Evolutionary conservation across 1,284 basidiomycete genomes (phyloP), one percentile per base, ranked within the genome.

Genomic region (Naganishia sp.): DNA sequence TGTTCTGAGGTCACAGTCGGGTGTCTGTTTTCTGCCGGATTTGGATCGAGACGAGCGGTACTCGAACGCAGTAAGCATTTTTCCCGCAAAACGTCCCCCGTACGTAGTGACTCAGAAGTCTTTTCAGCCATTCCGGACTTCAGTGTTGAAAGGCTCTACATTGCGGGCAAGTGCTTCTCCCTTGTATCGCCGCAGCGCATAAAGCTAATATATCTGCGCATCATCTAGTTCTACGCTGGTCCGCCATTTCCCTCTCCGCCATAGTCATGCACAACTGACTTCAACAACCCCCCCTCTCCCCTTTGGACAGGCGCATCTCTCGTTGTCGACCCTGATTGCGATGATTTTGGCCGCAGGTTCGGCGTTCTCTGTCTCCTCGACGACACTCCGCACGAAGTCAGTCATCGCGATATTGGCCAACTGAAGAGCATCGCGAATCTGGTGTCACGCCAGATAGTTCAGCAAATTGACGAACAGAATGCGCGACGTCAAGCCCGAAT

Each of bases 401-500:
- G 21, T 25, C 16, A 28, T 23, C 9, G 46, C 21, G 25, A 57
- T 45, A 42, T 57, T 11, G 7, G 21, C 10, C 43, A 28, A 31
- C 55, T 57, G 42, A 57, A 57, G 33, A 57, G 16, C 21, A 44
- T 45, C 25, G 43, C 55, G 15, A 44, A 57, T 31, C 43, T 57
- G 5, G 23, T 57, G 13, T 42, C 43, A 23, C 42, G 55, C 9
- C 55, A 57, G n/a, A 57, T 57, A 15, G 55, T 57, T 10, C 55
- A 57, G 25, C 55, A 57, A 10, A 57, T 57, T 31, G 55, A 44
- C 25, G 55, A 57, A 42, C 55, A 57, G 31, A 43, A 57, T 31
- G 25, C 55, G 18, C 55, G 55, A 16, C 55, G 43, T 28, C 42
- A 28, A 57, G 55, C 28, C 28, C 28, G 28, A 28, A 28, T 28